Base-by-base conservation (phyloP, 1,284 basidiomycete genomes). In the Pisolithus thermaeus region DNA sequence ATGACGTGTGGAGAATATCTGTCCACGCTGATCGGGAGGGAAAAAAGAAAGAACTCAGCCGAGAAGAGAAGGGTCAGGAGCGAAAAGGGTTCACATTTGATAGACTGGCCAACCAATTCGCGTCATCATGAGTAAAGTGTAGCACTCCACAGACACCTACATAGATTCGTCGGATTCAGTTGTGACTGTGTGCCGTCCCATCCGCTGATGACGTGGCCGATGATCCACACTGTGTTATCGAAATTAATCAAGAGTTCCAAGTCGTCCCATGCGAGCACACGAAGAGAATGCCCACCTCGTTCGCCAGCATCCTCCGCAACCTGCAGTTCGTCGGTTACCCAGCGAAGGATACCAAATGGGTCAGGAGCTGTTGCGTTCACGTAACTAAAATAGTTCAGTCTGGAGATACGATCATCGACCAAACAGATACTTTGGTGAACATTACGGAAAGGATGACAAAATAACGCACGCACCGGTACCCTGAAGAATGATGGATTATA, bases 1-100 rank as follows among this genome's bases (percentile, higher is more conserved):
- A 92, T 86, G 51, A 89, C 85, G 61, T 89, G 84, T 20, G 83
- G 78, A 1, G 87, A 82, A 67, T 79, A 91, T n/a, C 88, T 80
- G 58, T 89, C 85, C 46, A 91, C 82, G 51, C 88, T 90, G 55
- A 59, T 55, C n/a, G n/a, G n/a, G n/a, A n/a, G 51, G 63, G 55
- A 47, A 60, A 43, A 36, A 53, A 47, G 35, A 20, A 20, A 20
- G 1, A 20, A 1, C 8, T 48, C 5, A 47, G 45, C 16, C 45
- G 30, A 35, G 41, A 28, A 37, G 28, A 46, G 6, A 4, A 40
- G 4, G 28, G 11, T 36, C 23, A 14, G 28, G 16, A 28, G 32
- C 23, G 46, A 7, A 25, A 45, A 41, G 22, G 12, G 58, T 76
- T 55, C 52, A 85, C 83, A 82, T 90, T 65, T 82, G 83, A 66